Evolutionary conservation across 306 rosid genomes (phyloP).

Genomic region (Hylodesmum podocarpum): DNA sequence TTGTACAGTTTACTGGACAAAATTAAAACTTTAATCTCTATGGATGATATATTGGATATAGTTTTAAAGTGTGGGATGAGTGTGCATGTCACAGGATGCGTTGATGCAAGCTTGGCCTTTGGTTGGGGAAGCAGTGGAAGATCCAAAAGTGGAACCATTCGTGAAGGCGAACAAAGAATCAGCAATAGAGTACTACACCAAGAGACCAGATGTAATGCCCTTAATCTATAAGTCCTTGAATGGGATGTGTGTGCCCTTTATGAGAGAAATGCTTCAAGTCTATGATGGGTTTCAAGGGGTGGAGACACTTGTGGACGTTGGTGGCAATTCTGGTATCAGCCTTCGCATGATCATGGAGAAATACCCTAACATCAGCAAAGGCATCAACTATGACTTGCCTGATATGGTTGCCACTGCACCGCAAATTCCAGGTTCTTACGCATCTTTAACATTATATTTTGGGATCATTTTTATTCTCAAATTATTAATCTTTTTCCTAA

Average conservation of each 20-base stretch:
- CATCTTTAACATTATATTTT: too few species aligned
- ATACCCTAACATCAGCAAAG: constrained; percentile 45
- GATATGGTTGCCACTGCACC: constrained; percentile 71
- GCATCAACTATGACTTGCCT: constrained; percentile 71
- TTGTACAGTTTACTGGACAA: too few species aligned
- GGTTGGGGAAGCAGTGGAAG: constrained; percentile 72
- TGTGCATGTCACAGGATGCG: constrained; percentile 64
- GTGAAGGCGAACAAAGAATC: constrained; percentile 55
- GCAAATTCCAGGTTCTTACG: constrained; percentile 29
- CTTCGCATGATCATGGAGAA: constrained; percentile 60
- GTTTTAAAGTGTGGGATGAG: too few species aligned
- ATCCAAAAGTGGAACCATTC: constrained; percentile 62
- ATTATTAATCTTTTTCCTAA: too few species aligned
- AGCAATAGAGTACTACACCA: constrained; percentile 54
- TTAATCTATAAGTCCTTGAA: constrained; percentile 53
- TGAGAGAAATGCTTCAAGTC: constrained; percentile 51
- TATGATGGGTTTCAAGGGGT: constrained; percentile 68
- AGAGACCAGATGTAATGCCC: constrained; percentile 48
- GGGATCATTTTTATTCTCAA: too few species aligned
- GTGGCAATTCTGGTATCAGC: constrained; percentile 72
- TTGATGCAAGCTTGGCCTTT: constrained; percentile 69
- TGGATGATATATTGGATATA: too few species aligned
- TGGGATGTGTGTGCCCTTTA: constrained; percentile 63
- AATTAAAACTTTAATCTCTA: too few species aligned
- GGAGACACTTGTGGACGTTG: constrained; percentile 66